Evolutionary conservation across 495 filamentous ascomycete genomes (phyloP), one percentile per base, ranked within the genome.

Genomic region (Collariella sp.): DNA sequence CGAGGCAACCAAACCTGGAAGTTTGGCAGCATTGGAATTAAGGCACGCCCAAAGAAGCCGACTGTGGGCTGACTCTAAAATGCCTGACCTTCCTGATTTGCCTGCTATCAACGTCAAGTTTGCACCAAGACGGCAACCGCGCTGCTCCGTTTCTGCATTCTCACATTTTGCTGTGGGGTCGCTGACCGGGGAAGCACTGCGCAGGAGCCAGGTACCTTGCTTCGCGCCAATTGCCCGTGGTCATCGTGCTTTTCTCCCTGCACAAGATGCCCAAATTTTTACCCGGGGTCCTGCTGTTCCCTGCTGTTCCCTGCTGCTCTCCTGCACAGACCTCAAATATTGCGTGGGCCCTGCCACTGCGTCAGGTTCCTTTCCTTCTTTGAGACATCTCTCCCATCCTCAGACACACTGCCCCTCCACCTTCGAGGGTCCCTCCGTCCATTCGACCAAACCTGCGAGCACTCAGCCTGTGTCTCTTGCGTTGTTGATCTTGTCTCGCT

Each of bases 161-260:
- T 9, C 4, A 31, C 26, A n/a, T n/a, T n/a, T n/a, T n/a, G n/a
- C n/a, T n/a, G 18, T 41, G 41, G 52, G 16, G 20, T n/a, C n/a
- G n/a, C 12, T 15, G 22, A 45, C 46, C 33, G 51, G 20, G 55
- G 16, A 23, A 33, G n/a, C n/a, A n/a, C n/a, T n/a, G n/a, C n/a
- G n/a, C n/a, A n/a, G n/a, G 43, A 34, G 41, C 41, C 52, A 35
- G 52, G 52, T 55, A 56, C 52, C 57, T 53, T 55, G 57, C 47
- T n/a, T n/a, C n/a, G n/a, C n/a, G n/a, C n/a, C n/a, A n/a, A n/a
- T n/a, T n/a, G n/a, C n/a, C n/a, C n/a, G n/a, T n/a, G n/a, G n/a
- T n/a, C n/a, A n/a, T n/a, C n/a, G n/a, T n/a, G n/a, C n/a, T 56
- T 52, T 54, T 48, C 19, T 48, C 39, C 35, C 47, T 48, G 39